Evolutionary conservation across 805 yeast species (phyloP).

Genomic region (Ogataea henricii): DNA sequence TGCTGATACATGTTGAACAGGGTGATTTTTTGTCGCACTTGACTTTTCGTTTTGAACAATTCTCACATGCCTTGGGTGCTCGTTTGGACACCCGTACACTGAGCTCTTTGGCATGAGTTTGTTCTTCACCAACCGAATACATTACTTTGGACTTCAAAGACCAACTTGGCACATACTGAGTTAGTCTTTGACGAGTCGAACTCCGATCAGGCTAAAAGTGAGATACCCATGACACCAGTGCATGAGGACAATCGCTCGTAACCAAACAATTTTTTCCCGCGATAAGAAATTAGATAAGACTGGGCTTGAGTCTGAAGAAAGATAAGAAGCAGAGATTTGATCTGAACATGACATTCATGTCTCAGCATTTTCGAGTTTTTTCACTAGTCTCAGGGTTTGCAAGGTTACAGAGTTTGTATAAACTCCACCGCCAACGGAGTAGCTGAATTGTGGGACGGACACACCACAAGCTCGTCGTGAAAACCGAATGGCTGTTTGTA

Average conservation of each 20-base stretch:
- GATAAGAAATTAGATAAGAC: too few relatives aligned
- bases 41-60: conserved; percentile 4
- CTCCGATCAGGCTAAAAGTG: too few relatives aligned
- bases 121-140: neutral
- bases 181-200: too few relatives aligned
- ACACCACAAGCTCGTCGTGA: conserved; percentile 5
- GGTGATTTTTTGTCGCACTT: conserved; percentile 7
- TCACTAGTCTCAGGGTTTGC: too few relatives aligned
- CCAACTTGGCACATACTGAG: too few relatives aligned
- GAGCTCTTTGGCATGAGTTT: neutral
- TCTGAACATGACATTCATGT: too few relatives aligned
- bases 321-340: too few relatives aligned
- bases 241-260: too few relatives aligned
- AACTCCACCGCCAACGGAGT: neutral
- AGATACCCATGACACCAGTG: too few relatives aligned
- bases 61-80: conserved; percentile 4
- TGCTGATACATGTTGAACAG: conserved; percentile 2
- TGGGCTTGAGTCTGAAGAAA: too few relatives aligned
- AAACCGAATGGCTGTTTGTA: conserved; percentile 2
- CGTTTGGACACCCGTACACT: conserved; percentile 1
- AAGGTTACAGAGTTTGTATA: neutral
- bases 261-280: too few relatives aligned
- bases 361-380: too few relatives aligned
- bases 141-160: neutral
- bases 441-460: neutral